A percentile compares a stretch with the other conserved stretches of the same genome.
Conservation (phyloP, 2,329 filamentous ascomycete species). For the Paraphaeosphaeria sporulosa region DNA sequence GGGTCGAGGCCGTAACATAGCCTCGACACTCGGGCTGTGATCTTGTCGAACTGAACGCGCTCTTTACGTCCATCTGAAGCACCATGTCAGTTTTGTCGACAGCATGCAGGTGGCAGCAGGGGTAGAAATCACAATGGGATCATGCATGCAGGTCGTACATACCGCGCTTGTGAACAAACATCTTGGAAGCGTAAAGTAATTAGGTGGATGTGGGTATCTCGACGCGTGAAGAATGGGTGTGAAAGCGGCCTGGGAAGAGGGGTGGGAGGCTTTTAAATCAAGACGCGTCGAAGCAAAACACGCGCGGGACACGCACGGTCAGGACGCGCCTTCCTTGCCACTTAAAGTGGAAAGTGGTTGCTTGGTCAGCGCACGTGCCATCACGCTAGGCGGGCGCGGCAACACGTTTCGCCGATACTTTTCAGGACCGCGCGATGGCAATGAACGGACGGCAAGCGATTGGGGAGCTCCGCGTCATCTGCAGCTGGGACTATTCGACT, state of each 20-base stretch:
- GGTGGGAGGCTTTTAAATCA: conserved; percentile 39
- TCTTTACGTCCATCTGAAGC: conserved; percentile 94
- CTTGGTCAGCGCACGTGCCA: conserved; percentile 15
- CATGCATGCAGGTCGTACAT: conserved; percentile 30
- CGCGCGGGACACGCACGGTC: conserved; percentile 24
- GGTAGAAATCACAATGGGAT: conserved; percentile 20
- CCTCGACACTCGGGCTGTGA: conserved; percentile 96
- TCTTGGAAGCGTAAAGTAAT: conserved; percentile 37
- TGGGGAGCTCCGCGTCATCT: conserved; percentile 13
- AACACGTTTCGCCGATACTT: conserved; percentile 24
- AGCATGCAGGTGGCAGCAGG: conserved; percentile 27
- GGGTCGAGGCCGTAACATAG: conserved; percentile 97
- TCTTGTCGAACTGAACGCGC: conserved; percentile 99
- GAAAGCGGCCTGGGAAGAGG: conserved; percentile 28
- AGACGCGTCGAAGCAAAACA: conserved; percentile 37
- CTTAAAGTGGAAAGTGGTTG: conserved; percentile 39
- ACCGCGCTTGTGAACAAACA: conserved; percentile 55
- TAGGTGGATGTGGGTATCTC: conserved; percentile 37
- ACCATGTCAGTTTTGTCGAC: conserved; percentile 34
- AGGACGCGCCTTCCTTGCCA: conserved; percentile 27
- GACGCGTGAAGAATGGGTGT: conserved; percentile 26
- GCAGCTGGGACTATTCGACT: conserved; percentile 14
- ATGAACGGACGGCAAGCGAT: neutral
- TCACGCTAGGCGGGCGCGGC: neutral
- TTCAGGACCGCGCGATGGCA: conserved; percentile 13